phyloP scores from a whole-genome alignment of 2,329 filamentous ascomycete species.

The Aspergillus hortae region DNA sequence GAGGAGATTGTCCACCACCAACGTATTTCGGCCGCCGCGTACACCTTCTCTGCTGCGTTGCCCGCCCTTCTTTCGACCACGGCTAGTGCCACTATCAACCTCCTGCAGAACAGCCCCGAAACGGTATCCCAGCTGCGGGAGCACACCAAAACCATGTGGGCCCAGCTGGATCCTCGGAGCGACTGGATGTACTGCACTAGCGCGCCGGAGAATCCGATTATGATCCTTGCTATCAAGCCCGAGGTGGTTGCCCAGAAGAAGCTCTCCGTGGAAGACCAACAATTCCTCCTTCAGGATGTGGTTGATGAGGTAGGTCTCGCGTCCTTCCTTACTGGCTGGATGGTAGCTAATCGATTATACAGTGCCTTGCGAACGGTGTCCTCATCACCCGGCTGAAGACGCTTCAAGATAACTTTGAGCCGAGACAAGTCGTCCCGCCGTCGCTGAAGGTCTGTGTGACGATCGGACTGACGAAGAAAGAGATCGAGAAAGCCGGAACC shows the following conservation, averaged over 20 bases:
- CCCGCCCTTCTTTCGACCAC: slow-evolving; percentile 95
- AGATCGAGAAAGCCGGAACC: slow-evolving; percentile 89
- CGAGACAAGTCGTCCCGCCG: slow-evolving; percentile 68
- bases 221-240: slow-evolving; percentile 78
- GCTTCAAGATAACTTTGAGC: slow-evolving; percentile 62
- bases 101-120: slow-evolving; percentile 84
- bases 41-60: slow-evolving; percentile 92
- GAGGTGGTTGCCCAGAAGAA: slow-evolving; percentile 72
- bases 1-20: slow-evolving; percentile 94
- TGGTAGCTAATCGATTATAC: background rate
- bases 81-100: slow-evolving; percentile 80
- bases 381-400: slow-evolving; percentile 83
- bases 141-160: slow-evolving; percentile 79
- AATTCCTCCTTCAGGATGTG: slow-evolving; percentile 78
- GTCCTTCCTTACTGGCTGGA: background rate
- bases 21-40: slow-evolving; percentile 85
- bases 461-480: slow-evolving; percentile 82
- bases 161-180: slow-evolving; percentile 84
- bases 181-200: slow-evolving; percentile 89
- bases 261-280: slow-evolving; percentile 71
- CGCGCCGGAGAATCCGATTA: slow-evolving; percentile 76
- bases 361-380: slow-evolving; percentile 84
- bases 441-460: slow-evolving; percentile 91
- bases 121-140: slow-evolving; percentile 75
- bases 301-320: slow-evolving; percentile 79